These are phyloP conservation scores for Juncus inflexus DNA, from an alignment of 176 grass and related monocot species.

Conservation along the genomic window DNA sequence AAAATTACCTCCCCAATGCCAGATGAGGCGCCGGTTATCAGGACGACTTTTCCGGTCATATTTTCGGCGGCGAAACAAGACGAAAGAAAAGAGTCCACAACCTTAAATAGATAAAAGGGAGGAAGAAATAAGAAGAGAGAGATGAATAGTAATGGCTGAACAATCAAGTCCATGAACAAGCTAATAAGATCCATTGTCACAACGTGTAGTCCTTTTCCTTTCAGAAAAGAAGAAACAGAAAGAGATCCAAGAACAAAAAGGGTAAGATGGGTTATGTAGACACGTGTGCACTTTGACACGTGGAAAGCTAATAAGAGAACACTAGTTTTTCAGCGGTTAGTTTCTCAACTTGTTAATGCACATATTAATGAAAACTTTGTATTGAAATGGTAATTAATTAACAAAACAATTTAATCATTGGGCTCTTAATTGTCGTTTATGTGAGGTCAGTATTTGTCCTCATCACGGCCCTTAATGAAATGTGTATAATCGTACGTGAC, in stretches of 20 bases:
- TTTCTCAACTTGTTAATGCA: not conserved
- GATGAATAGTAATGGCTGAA: slow-evolving; percentile 34
- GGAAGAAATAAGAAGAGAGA: slow-evolving; percentile 55
- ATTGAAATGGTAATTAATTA: not conserved
- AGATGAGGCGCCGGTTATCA: slow-evolving; percentile 82
- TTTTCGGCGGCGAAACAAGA: slow-evolving; percentile 64
- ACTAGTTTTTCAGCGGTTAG: too few species aligned
- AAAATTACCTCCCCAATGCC: slow-evolving; percentile 64
- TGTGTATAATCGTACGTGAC: too few species aligned
- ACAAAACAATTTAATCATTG: not conserved
- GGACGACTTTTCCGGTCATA: slow-evolving; percentile 62
- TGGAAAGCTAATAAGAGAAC: not conserved
- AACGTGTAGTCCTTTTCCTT: too few species aligned
- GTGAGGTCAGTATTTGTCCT: not conserved
- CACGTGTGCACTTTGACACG: not conserved
- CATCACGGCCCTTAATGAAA: too few species aligned
- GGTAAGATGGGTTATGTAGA: fast-evolving
- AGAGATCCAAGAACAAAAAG: fast-evolving
- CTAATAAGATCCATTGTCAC: too few species aligned
- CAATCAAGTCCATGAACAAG: slow-evolving; percentile 32
- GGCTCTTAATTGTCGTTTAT: not conserved
- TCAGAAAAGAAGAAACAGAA: too few species aligned
- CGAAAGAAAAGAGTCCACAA: slow-evolving; percentile 48
- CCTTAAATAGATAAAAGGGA: slow-evolving; percentile 58
- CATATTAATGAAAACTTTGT: too few species aligned